phyloP scores from a whole-genome alignment of 129 eudicot genomes.

The carrot (Daucus carota) region DNA sequence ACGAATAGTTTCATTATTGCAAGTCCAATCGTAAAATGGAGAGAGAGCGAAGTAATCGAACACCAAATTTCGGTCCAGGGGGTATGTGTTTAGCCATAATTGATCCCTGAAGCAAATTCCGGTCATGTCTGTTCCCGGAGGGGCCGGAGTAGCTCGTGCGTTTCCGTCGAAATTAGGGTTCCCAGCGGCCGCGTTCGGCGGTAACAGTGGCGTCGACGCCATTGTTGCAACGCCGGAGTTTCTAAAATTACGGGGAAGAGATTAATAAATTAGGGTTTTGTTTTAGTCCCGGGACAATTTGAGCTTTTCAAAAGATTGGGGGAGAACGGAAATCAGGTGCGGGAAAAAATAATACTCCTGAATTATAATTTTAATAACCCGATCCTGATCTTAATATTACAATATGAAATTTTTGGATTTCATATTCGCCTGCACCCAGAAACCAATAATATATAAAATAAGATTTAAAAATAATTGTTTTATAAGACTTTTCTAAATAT shows the following conservation, averaged over 20 bases:
- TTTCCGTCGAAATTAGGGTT: constrained; percentile 40
- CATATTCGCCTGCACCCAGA: no score
- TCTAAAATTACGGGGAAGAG: neutral
- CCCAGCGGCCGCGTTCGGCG: constrained; percentile 26
- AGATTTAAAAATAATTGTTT: no score
- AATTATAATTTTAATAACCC: no score
- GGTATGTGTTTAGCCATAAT: constrained; percentile 74
- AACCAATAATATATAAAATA: no score
- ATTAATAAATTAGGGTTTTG: neutral
- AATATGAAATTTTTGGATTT: no score
- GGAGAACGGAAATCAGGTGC: neutral
- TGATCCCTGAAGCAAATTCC: constrained; percentile 90
- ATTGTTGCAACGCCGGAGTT: constrained; percentile 14
- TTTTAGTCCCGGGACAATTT: neutral
- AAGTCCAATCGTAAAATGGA: constrained; percentile 78
- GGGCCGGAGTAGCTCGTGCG: constrained; percentile 40
- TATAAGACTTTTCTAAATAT: no score
- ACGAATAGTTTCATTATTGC: constrained; percentile 69
- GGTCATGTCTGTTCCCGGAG: constrained; percentile 90
- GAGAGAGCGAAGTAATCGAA: constrained; percentile 28
- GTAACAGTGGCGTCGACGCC: constrained; percentile 71
- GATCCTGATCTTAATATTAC: no score
- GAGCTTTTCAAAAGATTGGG: neutral
- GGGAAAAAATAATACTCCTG: no score
- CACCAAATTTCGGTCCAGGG: constrained; percentile 76